phyloP scores from a whole-genome alignment of 23 red algal genomes.

The Gracilariopsis chorda region DNA sequence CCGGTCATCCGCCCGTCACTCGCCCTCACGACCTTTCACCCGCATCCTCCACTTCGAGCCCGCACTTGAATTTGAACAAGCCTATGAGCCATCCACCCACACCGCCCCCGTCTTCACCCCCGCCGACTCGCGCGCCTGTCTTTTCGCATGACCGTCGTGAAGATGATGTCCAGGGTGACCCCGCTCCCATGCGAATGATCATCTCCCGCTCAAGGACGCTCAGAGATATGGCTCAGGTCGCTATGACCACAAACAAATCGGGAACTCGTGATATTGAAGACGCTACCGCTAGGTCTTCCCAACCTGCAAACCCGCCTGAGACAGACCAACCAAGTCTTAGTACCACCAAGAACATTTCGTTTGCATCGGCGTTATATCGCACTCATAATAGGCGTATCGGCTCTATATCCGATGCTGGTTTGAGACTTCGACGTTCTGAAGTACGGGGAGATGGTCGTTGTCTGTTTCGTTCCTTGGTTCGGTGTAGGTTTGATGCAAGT shows the following conservation, averaged over 20 bases:
- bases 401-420: slow-evolving; percentile 52
- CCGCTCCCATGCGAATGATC: slow-evolving; percentile 17
- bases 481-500: slow-evolving; percentile 28
- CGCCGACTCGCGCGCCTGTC: background rate
- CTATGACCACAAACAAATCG: background rate
- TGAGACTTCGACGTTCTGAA: slow-evolving; percentile 32
- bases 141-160: background rate
- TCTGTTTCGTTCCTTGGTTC: slow-evolving; percentile 80
- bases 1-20: background rate
- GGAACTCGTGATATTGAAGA: slow-evolving; percentile 4
- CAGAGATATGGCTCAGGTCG: slow-evolving; percentile 30
- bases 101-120: background rate
- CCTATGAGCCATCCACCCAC: background rate
- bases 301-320: background rate
- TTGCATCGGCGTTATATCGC: slow-evolving; percentile 57
- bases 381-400: slow-evolving; percentile 30
- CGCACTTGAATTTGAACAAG: background rate
- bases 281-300: background rate
- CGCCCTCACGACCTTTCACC: background rate
- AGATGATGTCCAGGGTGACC: background rate
- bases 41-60: background rate
- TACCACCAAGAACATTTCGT: slow-evolving; percentile 40
- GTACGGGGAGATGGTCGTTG: slow-evolving; percentile 89
- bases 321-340: background rate
- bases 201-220: slow-evolving; percentile 25